Evolutionary conservation across 352 stramenopile genomes (phyloP).

Genomic region (Globisporangium solare): DNA sequence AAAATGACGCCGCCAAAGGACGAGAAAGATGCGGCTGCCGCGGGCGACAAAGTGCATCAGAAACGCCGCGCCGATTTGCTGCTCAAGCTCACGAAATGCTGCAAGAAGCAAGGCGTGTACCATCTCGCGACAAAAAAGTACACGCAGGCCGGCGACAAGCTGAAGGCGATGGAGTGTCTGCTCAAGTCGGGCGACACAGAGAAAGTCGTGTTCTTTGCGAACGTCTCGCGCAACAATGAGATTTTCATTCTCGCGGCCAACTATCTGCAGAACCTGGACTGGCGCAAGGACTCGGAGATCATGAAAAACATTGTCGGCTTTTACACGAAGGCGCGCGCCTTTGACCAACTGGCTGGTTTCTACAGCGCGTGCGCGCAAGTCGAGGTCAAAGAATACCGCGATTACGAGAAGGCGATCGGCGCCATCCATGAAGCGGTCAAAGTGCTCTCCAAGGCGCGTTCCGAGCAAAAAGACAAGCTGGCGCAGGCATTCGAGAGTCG

Average conservation of each 20-base stretch:
- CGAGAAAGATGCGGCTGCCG: constrained; percentile 21
- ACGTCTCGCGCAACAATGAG: constrained; percentile 87
- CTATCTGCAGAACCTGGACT: constrained; percentile 94
- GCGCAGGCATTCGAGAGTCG: constrained; percentile 51
- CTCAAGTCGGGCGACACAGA: constrained; percentile 94
- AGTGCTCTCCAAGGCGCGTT: constrained; percentile 74
- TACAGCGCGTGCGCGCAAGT: constrained; percentile 90
- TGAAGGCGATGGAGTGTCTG: constrained; percentile 94
- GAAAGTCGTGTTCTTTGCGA: constrained; percentile 94
- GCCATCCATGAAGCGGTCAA: constrained; percentile 89
- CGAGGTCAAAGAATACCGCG: constrained; percentile 93
- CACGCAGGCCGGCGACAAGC: constrained; percentile 89
- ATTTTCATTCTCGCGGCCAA: constrained; percentile 95
- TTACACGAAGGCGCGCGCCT: constrained; percentile 93
- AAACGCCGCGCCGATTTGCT: constrained; percentile 81
- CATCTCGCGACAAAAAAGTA: constrained; percentile 95
- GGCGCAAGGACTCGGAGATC: constrained; percentile 86
- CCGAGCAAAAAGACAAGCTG: constrained; percentile 64
- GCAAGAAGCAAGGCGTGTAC: constrained; percentile 90
- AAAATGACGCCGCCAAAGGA: constrained; percentile 88
- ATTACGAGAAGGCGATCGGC: constrained; percentile 92
- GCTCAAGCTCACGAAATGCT: constrained; percentile 88
- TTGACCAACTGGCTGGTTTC: constrained; percentile 88
- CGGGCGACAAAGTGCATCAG: constrained; percentile 30
- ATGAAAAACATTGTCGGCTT: constrained; percentile 94